Evolutionary conservation across 192 early-diverging fungal genomes (phyloP).

Genomic region (Thamnidium elegans): DNA sequence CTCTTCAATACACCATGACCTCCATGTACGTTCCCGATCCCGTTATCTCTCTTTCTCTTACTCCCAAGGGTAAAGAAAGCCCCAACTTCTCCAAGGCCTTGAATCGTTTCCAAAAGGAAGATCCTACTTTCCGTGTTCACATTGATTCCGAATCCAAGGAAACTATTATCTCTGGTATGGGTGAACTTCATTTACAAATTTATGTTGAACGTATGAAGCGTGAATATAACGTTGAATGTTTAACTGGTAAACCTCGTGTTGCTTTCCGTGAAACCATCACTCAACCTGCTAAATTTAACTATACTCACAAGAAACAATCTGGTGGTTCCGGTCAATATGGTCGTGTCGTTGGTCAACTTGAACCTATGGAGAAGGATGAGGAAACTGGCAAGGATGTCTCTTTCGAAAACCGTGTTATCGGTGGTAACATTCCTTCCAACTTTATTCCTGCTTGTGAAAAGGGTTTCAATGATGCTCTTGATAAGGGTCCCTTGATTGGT

Average conservation of each 20-base stretch:
- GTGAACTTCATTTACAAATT: constrained; percentile 84
- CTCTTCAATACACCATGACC: constrained; percentile 78
- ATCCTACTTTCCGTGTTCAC: constrained; percentile 84
- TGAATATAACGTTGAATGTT: constrained; percentile 94
- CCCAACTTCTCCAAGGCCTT: constrained; percentile 65
- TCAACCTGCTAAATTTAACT: constrained; percentile 74
- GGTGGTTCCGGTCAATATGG: constrained; percentile 97
- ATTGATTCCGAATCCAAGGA: constrained; percentile 79
- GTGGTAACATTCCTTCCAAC: constrained; percentile 91
- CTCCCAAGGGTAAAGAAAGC: constrained; percentile 87
- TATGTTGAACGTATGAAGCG: constrained; percentile 99
- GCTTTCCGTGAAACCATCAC: constrained; percentile 96
- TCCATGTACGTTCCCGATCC: constrained; percentile 98
- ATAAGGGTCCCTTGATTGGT: constrained; percentile 90
- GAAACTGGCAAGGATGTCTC: constrained; percentile 61
- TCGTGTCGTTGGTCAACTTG: constrained; percentile 87
- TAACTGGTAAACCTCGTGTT: constrained; percentile 95
- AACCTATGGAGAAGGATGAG: constrained; percentile 68
- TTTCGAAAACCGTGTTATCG: constrained; percentile 84
- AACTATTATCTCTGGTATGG: constrained; percentile 89
- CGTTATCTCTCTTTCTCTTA: constrained; percentile 92
- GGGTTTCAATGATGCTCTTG: constrained; percentile 87
- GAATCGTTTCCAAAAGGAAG: constrained; percentile 80
- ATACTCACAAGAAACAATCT: constrained; percentile 98
- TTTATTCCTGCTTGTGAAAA: constrained; percentile 96